Percentiles rank a stretch among this genome's conserved stretches.
Evolutionary conservation across 768 basidiomycete species (phyloP).

Genomic region (Mycena filopes): DNA sequence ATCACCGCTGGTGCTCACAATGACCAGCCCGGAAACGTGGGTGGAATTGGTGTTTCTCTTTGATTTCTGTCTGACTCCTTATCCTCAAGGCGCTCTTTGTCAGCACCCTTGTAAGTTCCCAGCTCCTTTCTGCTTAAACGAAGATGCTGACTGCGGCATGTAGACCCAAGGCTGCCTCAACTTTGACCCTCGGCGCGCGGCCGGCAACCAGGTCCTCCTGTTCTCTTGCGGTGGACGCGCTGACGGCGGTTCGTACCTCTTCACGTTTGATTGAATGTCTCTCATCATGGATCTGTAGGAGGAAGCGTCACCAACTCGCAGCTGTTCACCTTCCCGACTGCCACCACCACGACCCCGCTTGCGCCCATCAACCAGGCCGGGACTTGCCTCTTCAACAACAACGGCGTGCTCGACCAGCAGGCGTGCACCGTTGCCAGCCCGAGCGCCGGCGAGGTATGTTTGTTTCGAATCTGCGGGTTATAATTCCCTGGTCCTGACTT

Average conservation of each 20-base stretch:
- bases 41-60: too few relatives aligned
- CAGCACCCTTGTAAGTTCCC: slow-evolving; percentile 27
- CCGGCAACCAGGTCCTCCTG: slow-evolving; percentile 37
- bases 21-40: slow-evolving; percentile 27
- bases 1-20: slow-evolving; percentile 37
- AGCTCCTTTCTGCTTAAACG: too few relatives aligned
- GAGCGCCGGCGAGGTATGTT: slow-evolving; percentile 15
- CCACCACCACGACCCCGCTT: slow-evolving; percentile 19
- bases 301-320: slow-evolving; percentile 37
- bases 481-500: background rate
- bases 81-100: slow-evolving; percentile 30
- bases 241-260: slow-evolving; percentile 32
- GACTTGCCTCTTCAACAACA: slow-evolving; percentile 33
- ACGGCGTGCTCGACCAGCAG: slow-evolving; percentile 27
- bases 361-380: slow-evolving; percentile 29
- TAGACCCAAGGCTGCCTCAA: slow-evolving; percentile 39
- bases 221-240: slow-evolving; percentile 41
- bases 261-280: background rate
- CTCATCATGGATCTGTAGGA: background rate
- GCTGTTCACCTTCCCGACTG: slow-evolving; percentile 33
- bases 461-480: background rate
- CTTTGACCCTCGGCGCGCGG: slow-evolving; percentile 36
- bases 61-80: too few relatives aligned
- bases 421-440: slow-evolving; percentile 28
- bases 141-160: background rate